Conservation (phyloP, 75 land plant species). For the Cryptomeria japonica region DNA sequence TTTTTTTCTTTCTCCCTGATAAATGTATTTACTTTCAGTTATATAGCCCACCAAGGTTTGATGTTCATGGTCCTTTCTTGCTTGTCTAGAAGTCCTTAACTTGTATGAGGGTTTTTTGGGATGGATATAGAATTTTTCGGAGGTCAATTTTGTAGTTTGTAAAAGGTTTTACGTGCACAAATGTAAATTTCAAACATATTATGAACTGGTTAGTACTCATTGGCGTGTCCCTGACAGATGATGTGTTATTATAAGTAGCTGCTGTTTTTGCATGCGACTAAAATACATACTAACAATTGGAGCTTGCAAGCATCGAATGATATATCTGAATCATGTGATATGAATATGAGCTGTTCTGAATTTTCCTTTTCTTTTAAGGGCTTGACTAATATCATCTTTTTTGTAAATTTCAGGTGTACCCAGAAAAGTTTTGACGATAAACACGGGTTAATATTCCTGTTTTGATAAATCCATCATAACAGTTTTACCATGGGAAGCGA, state of each 20-base stretch:
- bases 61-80: neutral
- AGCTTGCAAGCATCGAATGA: neutral
- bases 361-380: neutral
- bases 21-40: neutral
- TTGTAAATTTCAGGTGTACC: conserved; percentile 2
- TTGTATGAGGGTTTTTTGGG: neutral
- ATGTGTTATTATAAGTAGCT: neutral
- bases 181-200: neutral
- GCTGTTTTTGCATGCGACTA: neutral
- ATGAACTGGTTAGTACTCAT: neutral
- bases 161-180: neutral
- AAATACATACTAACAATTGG: neutral
- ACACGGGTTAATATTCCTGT: neutral
- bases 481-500: neutral
- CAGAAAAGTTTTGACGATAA: neutral
- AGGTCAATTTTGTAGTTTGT: too few species aligned
- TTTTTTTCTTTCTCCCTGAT: neutral
- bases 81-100: neutral
- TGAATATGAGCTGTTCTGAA: neutral
- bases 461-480: neutral
- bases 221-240: neutral
- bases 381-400: neutral
- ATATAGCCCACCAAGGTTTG: neutral
- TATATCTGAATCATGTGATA: neutral
- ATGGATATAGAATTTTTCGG: neutral